A percentile compares a stretch with the other conserved stretches of the same genome.
These are phyloP conservation scores for Pseudogymnoascus sp. DNA, from an alignment of 2,329 filamentous ascomycete genomes.

Conservation along the genomic window DNA sequence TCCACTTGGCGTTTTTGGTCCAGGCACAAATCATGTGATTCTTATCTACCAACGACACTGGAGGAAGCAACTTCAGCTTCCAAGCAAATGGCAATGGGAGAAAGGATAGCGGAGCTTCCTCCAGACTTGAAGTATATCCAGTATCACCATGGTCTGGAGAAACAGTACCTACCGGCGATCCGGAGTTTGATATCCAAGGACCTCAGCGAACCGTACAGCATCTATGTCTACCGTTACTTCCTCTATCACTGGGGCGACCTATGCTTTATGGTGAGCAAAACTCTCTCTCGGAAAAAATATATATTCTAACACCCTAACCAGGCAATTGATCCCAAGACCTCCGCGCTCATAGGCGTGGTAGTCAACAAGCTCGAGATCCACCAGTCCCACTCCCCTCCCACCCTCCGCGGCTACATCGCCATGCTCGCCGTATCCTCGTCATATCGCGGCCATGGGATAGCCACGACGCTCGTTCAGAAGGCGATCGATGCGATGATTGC, in stretches of 20 bases:
- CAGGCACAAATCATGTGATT: slow-evolving; percentile 9
- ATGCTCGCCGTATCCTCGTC: slow-evolving; percentile 88
- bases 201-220: slow-evolving; percentile 95
- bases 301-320: slow-evolving; percentile 26
- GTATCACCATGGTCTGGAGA: slow-evolving; percentile 54
- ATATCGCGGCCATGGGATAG: slow-evolving; percentile 78
- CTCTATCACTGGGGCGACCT: slow-evolving; percentile 95
- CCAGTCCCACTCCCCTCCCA: slow-evolving; percentile 66
- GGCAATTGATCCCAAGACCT: slow-evolving; percentile 53
- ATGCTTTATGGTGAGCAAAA: slow-evolving; percentile 73
- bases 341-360: slow-evolving; percentile 75
- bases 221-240: slow-evolving; percentile 98
- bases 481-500: slow-evolving; percentile 87
- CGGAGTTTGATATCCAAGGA: slow-evolving; percentile 91
- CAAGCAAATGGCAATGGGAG: slow-evolving; percentile 5
- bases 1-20: not conserved
- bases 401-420: slow-evolving; percentile 86
- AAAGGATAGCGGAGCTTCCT: slow-evolving; percentile 7
- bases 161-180: slow-evolving; percentile 71
- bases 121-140: slow-evolving; percentile 50
- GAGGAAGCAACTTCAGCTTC: not conserved
- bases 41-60: not conserved
- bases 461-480: slow-evolving; percentile 77
- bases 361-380: slow-evolving; percentile 93
- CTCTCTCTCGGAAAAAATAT: not conserved